A percentile compares a stretch with the other conserved stretches of the same genome.
Conservation (phyloP, 192 early-diverging fungal species). For the Entomortierella chlamydospora region DNA sequence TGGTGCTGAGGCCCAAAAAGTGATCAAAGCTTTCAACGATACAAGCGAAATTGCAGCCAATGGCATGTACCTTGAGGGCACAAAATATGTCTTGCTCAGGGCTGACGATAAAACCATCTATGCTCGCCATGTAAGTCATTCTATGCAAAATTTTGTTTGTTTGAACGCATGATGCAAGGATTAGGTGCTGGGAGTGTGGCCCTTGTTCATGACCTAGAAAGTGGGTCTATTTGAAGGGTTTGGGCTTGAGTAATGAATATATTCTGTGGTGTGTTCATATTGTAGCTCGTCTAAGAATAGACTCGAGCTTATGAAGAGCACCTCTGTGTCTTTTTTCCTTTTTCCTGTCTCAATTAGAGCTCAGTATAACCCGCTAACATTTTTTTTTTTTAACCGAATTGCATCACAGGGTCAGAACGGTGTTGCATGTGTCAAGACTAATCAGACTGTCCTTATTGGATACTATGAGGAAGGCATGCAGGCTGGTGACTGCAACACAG, state of each 20-base stretch:
- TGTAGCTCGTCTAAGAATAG: no score
- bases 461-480: conserved; percentile 72
- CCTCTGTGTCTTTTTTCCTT: no score
- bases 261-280: no score
- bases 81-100: conserved; percentile 80
- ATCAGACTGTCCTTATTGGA: conserved; percentile 82
- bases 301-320: no score
- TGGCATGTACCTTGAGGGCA: conserved; percentile 74
- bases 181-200: no score
- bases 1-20: conserved; percentile 63
- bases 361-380: conserved; percentile 5
- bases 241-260: no score
- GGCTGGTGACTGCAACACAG: conserved; percentile 76
- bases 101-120: conserved; percentile 76
- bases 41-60: conserved; percentile 61
- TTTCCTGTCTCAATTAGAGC: background rate
- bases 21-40: conserved; percentile 76
- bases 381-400: conserved; percentile 1
- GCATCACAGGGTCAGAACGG: conserved; percentile 74
- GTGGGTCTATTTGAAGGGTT: no score
- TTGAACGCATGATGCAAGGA: no score
- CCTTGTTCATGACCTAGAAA: no score
- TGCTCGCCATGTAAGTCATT: conserved; percentile 75
- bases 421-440: conserved; percentile 80
- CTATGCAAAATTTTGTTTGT: no score